A percentile compares a stretch with the other conserved stretches of the same genome.
Conservation (phyloP, 768 basidiomycete genomes). For the Amanita exitialis region DNA sequence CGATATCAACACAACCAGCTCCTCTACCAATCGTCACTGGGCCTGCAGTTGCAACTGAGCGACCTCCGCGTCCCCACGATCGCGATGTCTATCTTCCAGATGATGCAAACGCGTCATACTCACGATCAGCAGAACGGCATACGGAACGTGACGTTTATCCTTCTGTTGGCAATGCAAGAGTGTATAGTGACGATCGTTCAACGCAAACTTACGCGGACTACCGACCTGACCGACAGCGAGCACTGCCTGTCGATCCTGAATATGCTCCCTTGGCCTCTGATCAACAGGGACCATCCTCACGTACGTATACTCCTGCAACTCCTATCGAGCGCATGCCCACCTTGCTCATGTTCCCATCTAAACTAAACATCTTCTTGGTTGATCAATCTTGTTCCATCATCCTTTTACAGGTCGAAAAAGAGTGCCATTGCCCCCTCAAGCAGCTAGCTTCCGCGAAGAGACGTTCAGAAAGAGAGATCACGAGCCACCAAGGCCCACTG, state of each 20-base stretch:
- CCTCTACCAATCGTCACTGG: not conserved
- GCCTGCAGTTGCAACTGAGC: not conserved
- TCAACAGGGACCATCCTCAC: slow-evolving; percentile 15
- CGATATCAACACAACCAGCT: not conserved
- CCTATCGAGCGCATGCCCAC: slow-evolving; percentile 8
- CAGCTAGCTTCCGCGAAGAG: slow-evolving; percentile 23
- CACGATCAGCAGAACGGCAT: slow-evolving; percentile 7
- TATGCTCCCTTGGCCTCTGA: slow-evolving; percentile 8
- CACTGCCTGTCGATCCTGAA: slow-evolving; percentile 1
- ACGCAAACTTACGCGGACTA: not conserved
- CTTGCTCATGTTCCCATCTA: slow-evolving; percentile 12
- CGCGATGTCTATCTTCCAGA: slow-evolving; percentile 17
- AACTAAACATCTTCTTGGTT: slow-evolving; percentile 11
- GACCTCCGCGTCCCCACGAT: not conserved
- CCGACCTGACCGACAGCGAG: not conserved
- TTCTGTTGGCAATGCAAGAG: slow-evolving; percentile 3
- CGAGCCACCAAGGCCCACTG: not conserved
- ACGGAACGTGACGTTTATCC: slow-evolving; percentile 8
- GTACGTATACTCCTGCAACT: slow-evolving; percentile 21
- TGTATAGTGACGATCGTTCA: slow-evolving; percentile 5
- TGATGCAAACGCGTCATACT: slow-evolving; percentile 11
- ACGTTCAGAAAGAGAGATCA: slow-evolving; percentile 7
- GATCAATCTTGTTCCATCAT: slow-evolving; percentile 6
- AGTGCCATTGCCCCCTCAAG: slow-evolving; percentile 35
- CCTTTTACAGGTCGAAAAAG: slow-evolving; percentile 26